Evolutionary conservation across 2,329 filamentous ascomycete genomes (phyloP), one percentile per base, ranked within the genome.

Genomic region (Cytospora chrysosperma): DNA sequence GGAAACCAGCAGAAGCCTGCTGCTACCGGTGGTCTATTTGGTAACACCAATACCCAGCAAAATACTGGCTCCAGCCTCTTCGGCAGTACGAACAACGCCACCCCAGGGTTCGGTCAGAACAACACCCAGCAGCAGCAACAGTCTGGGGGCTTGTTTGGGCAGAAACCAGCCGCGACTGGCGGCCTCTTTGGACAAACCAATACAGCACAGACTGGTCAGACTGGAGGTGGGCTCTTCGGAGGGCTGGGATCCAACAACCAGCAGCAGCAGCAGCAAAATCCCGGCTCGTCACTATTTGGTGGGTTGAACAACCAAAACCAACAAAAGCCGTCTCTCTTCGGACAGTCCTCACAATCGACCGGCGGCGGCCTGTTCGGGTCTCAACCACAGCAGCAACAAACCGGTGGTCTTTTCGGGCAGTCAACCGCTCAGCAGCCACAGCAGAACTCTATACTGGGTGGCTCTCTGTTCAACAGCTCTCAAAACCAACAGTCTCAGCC

Each of bases 381-480:
- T 54, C 78, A 77, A 61, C 77, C 74, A 61, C 78, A 75, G 68
- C 80, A 85, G 68, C 79, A 78, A 51, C 75, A 78, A 57, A 63
- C 71, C 15, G 75, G 76, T 32, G 72, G 75, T 4, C 49, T 84
- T 17, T 86, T 86, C 61, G 81, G 82, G 15, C 72, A 71, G 61
- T 76, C 75, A 51, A 76, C 76, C 56, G 77, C 78, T 60, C 77
- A 81, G 51, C 81, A 85, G 61, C 84, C 84, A 63, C 76, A 77
- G 34, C 81, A 82, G 67, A 73, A 74, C n/a, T 74, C 72, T 26
- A 67, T 73, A 7, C 72, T 81, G 56, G 81, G 84, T 26, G 78
- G 76, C 64, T 89, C 88, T 0, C 71, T 91, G 3, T 85, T 92
- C 56, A 85, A 85, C 24, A 80, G 75, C 65, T 81, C 81, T 1